These are phyloP conservation scores for Calonectria crousiana DNA, from an alignment of 2,329 filamentous ascomycete species.

Conservation along the genomic window DNA sequence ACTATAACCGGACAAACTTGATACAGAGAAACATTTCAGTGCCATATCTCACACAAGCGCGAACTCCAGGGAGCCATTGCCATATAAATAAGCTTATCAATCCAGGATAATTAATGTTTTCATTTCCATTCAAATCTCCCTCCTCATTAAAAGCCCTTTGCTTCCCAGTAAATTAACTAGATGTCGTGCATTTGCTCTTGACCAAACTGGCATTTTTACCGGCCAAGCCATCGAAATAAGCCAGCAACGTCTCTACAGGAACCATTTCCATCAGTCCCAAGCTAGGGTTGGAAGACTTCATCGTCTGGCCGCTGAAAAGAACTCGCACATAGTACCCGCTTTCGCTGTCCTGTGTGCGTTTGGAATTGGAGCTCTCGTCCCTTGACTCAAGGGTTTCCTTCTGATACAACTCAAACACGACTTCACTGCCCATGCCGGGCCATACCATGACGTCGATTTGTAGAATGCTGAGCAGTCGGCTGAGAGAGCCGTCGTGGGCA, in stretches of 20 bases:
- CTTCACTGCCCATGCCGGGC: constrained; percentile 84
- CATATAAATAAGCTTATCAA: not conserved
- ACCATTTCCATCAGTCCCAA: constrained; percentile 80
- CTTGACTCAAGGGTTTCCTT: constrained; percentile 40
- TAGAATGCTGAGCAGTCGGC: constrained; percentile 74
- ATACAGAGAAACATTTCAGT: not conserved
- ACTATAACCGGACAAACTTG: too few species aligned
- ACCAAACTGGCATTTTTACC: constrained; percentile 64
- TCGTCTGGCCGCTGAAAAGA: constrained; percentile 75
- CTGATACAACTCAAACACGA: constrained; percentile 80
- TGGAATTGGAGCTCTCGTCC: not conserved
- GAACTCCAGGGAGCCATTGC: not conserved
- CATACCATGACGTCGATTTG: constrained; percentile 81
- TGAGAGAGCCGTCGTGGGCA: constrained; percentile 82
- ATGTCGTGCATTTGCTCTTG: constrained; percentile 46
- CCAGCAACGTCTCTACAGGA: constrained; percentile 72
- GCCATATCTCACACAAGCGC: not conserved
- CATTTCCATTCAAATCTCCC: not conserved
- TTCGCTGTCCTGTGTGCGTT: constrained; percentile 4
- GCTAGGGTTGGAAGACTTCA: constrained; percentile 75
- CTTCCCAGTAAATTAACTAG: not conserved
- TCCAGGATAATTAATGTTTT: not conserved
- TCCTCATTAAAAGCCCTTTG: not conserved
- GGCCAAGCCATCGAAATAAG: constrained; percentile 79
- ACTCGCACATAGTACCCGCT: constrained; percentile 70